Base-by-base conservation (phyloP, 257 asterid genomes). In the Nicotiana otophora region DNA sequence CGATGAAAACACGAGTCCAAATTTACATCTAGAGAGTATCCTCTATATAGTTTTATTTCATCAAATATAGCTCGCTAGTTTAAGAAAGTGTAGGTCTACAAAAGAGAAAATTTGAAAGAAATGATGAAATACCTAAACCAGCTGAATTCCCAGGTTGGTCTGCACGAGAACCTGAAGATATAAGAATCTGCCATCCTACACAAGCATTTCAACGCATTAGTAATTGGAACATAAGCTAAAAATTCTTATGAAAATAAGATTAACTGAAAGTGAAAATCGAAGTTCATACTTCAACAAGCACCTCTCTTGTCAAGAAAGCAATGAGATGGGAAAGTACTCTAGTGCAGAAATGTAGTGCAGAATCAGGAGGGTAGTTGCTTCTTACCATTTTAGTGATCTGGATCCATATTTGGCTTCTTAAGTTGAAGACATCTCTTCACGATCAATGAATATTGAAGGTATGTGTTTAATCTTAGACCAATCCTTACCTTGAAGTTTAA, bases 141-240 rank as follows among this genome's bases (percentile, higher is more conserved):
- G 97, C 84, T 83, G 88, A 85, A 87, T 84, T 67, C 93, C 92
- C 62, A 93, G 64, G 81, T 89, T 93, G 83, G 82, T 84, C 83
- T 90, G 95, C 98, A 90, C 85, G 66, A 96, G 97, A 86, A 96
- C 87, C 85, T 89, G 90, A 76, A 89, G 88, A 89, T 93, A 86
- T n/a, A n/a, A 87, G 90, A 92, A 94, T 87, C 85, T 86, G 63
- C 83, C 90, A 67, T 92, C 94, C 99, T 96, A 95, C 84, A 89
- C 54, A 81, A 85, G 78, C 83, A 83, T 46, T 42, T 20, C 67
- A 67, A 70, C 61, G 84, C 15, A 81, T 70, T 28, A 79, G 31
- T 83, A 70, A 85, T 16, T 19, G 48, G 77, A 76, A 53, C 11
- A 7, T 23, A 11, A 74, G 63, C 42, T 46, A 48, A 81, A n/a